Percentiles rank a stretch among this genome's conserved stretches.
phyloP scores from a whole-genome alignment of 2,329 filamentous ascomycete genomes.

The Ambrosiella xylebori region DNA sequence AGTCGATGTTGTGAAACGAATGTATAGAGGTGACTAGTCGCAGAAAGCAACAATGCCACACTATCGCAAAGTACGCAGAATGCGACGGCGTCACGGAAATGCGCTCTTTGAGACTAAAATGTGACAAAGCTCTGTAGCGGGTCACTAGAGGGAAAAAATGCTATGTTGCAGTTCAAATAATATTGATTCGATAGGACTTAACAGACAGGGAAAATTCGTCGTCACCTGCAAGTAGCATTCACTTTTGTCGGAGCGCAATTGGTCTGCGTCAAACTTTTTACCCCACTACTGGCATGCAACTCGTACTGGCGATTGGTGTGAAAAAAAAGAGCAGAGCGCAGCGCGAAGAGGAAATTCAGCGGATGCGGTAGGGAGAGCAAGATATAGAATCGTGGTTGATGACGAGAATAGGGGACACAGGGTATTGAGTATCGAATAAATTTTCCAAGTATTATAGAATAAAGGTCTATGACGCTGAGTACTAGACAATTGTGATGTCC shows the following conservation, averaged over 20 bases:
- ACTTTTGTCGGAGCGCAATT: neutral
- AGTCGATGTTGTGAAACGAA: neutral
- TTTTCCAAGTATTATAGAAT: too few species aligned
- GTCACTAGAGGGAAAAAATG: neutral
- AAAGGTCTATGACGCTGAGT: too few species aligned
- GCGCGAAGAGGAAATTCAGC: neutral
- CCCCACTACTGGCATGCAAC: conserved; percentile 6
- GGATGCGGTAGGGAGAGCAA: neutral
- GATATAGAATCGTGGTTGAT: too few species aligned
- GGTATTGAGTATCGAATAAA: too few species aligned
- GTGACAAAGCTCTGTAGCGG: neutral
- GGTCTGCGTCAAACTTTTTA: neutral
- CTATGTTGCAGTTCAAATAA: neutral
- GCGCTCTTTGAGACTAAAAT: neutral
- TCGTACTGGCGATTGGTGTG: neutral
- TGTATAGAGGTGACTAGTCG: neutral
- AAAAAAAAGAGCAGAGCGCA: neutral
- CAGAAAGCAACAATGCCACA: neutral
- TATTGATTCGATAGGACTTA: neutral
- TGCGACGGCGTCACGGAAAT: neutral
- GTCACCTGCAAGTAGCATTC: neutral
- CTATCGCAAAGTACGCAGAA: neutral
- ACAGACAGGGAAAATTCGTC: conserved; percentile 2
- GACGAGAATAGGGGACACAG: too few species aligned
- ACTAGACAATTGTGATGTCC: too few species aligned